Percentiles rank a stretch among this genome's conserved stretches.
Evolutionary conservation across 768 basidiomycete genomes (phyloP).

Genomic region (Podaxis rugospora): DNA sequence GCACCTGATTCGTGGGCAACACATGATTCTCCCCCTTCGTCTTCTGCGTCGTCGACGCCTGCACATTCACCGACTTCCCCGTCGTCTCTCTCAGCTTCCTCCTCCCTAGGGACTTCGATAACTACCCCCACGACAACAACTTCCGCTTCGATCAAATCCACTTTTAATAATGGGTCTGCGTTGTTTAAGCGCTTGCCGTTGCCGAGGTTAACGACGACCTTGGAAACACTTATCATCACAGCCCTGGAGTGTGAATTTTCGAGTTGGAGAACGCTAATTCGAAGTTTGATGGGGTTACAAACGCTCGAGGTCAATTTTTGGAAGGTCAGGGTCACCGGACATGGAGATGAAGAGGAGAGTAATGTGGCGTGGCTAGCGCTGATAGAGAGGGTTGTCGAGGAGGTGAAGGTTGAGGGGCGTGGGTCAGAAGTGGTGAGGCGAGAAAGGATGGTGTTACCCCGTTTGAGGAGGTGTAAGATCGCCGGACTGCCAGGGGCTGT

Average conservation of each 20-base stretch:
- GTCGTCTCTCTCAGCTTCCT: background rate
- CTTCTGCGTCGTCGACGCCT: constrained; percentile 1
- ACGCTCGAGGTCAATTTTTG: constrained; percentile 41
- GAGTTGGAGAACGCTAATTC: constrained; percentile 32
- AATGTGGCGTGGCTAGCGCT: constrained; percentile 4
- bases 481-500: constrained; percentile 23
- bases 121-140: background rate
- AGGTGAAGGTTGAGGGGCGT: constrained; percentile 11
- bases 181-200: background rate
- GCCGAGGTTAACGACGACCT: constrained; percentile 5
- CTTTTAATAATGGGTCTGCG: background rate
- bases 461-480: constrained; percentile 24
- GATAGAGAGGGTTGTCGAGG: constrained; percentile 14
- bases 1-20: background rate
- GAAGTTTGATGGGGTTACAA: constrained; percentile 27
- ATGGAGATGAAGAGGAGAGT: constrained; percentile 22
- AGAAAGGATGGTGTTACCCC: constrained; percentile 20
- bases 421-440: background rate
- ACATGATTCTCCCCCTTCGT: background rate
- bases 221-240: constrained; percentile 34
- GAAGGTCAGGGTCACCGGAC: constrained; percentile 27
- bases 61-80: constrained; percentile 1
- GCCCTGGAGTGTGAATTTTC: constrained; percentile 37
- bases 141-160: constrained; percentile 8
- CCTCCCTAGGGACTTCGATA: constrained; percentile 1